Base-by-base conservation (phyloP, 495 filamentous ascomycete genomes). In the Pseudevernia furfuracea region DNA sequence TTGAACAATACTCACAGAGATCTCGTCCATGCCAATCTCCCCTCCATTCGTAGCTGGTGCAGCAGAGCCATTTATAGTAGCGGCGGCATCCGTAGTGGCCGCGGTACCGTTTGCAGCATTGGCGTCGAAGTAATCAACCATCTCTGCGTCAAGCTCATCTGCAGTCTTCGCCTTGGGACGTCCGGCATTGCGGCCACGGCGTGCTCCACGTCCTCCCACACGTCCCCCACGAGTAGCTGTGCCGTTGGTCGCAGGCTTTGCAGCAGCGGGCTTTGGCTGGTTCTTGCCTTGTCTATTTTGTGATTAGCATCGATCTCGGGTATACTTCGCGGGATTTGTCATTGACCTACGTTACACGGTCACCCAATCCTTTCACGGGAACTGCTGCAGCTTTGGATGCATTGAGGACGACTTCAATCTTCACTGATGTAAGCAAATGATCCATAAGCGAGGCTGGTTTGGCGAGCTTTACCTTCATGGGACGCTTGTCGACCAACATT, bases 141-240 rank as follows among this genome's bases (percentile, higher is more conserved):
- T 96, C 70, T 97, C 92, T 11, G 89, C 89, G 73, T 97, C 92
- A 15, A 97, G 81, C 77, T 97, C 91, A 73, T 96, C 92, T 4
- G 85, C 84, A 15, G 90, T 92, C 85, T 96, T 96, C 61, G 82
- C 81, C 85, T 95, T 96, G 9, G 84, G 84, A 59, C 89, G 89
- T 61, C 72, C 73, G 65, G 79, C 74, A 68, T 77, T 84, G 62
- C 84, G 82, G 44, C 74, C 78, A 38, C 71, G 70, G 52, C 80
- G 75, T 46, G 61, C 68, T 59, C 75, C 77, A 64, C 78, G 75
- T 68, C 83, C 81, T 57, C 78, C 72, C 67, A 77, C 34, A 37
- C 55, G 48, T 68, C 79, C 78, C 62, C 78, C 79, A 52, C 77
- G 72, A 30, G 67, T 70, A 28, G 72, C 72, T 46, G 74, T 71